Base-by-base conservation (phyloP, 768 basidiomycete species). In the Boletus coccyginus region DNA sequence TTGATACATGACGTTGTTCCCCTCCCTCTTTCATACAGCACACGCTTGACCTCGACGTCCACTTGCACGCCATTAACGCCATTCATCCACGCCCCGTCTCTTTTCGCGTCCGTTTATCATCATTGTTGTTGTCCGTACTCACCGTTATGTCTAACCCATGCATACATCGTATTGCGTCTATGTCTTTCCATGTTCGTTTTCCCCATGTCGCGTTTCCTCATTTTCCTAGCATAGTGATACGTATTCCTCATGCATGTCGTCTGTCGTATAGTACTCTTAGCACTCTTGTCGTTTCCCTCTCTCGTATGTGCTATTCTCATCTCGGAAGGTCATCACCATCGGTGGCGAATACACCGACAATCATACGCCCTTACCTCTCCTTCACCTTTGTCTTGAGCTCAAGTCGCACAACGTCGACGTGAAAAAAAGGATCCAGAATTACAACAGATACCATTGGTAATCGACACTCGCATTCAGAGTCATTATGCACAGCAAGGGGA, bases 371-470 rank as follows among this genome's bases (percentile, higher is more conserved):
- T 27, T 14, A 6, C 14, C 7, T 14, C 12, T 13, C 32, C 32
- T 33, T 10, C 11, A 33, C 32, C 3, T 39, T 16, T 39, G 17
- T 17, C 38, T 24, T 33, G 19, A n/a, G n/a, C 31, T 27, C 31
- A 5, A 19, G n/a, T 19, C 46, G 14, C 31, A 5, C 31, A 3
- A 31, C 7, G 16, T 7, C 9, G n/a, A 31, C 45, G 14, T 0
- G 17, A 32, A 35, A 27, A 17, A 43, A n/a, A 27, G 13, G 13
- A 57, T 54, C 36, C 57, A 55, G 51, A 31, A 56, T 60, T 67
- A 69, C 67, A 69, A 68, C 59, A 67, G 40, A 47, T n/a, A 50
- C 49, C 53, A 46, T 56, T 39, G 41, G 36, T 66, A 58, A 51
- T 41, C 45, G 50, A 56, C 55, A 40, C 46, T 60, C 27, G 35